These are phyloP conservation scores for Cutaneotrichosporon spelunceum DNA, from an alignment of 1,284 basidiomycete species.

Conservation along the genomic window DNA sequence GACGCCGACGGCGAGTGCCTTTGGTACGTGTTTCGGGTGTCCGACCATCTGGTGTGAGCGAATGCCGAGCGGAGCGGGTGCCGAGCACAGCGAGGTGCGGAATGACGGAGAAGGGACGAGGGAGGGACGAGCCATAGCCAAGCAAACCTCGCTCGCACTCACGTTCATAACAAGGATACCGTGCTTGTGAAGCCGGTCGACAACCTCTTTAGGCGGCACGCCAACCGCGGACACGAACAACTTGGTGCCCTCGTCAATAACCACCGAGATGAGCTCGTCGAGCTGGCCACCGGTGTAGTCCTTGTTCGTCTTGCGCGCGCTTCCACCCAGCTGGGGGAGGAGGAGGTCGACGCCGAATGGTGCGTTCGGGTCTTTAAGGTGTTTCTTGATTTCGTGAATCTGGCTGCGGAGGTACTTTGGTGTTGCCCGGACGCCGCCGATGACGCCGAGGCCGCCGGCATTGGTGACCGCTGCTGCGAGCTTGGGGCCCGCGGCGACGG, in stretches of 20 bases:
- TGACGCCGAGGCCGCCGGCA: slow-evolving; percentile 80
- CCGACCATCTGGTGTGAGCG: slow-evolving; percentile 66
- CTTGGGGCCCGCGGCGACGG: slow-evolving; percentile 80
- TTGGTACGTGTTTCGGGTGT: slow-evolving; percentile 76
- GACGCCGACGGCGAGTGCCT: slow-evolving; percentile 73
- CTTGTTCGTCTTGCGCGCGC: slow-evolving; percentile 74
- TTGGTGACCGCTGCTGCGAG: slow-evolving; percentile 71
- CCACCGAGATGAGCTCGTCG: slow-evolving; percentile 70
- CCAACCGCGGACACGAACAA: slow-evolving; percentile 80
- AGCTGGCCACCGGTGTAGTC: slow-evolving; percentile 64
- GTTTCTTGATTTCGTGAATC: slow-evolving; percentile 70
- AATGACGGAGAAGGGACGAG: background rate
- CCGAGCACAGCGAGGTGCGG: no score
- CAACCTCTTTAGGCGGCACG: slow-evolving; percentile 70
- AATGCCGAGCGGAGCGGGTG: background rate
- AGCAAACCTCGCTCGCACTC: background rate
- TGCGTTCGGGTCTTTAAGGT: slow-evolving; percentile 55
- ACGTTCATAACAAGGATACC: slow-evolving; percentile 80
- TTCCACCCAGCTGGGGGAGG: slow-evolving; percentile 74
- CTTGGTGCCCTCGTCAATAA: slow-evolving; percentile 76
- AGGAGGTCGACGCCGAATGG: slow-evolving; percentile 84
- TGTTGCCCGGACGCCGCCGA: slow-evolving; percentile 67
- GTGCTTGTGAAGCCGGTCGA: slow-evolving; percentile 73
- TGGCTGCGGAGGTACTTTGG: slow-evolving; percentile 54
- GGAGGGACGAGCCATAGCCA: background rate